These are phyloP conservation scores for Phyllosticta citriasiana DNA, from an alignment of 2,329 filamentous ascomycete genomes.

Conservation along the genomic window DNA sequence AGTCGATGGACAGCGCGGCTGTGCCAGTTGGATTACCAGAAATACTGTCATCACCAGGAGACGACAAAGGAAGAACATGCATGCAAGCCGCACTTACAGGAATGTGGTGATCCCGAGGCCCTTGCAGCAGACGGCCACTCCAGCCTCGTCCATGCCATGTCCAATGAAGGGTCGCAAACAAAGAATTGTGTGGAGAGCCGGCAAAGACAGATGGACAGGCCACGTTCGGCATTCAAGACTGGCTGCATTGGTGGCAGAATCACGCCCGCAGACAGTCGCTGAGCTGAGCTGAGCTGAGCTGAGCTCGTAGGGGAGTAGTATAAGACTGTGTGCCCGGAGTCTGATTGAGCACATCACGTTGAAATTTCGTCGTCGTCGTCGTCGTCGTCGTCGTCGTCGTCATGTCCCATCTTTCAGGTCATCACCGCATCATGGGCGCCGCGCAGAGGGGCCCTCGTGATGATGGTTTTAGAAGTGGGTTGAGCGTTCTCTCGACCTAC, in stretches of 20 bases:
- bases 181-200: neutral
- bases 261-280: neutral
- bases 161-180: neutral
- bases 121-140: neutral
- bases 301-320: too few species aligned
- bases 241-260: neutral
- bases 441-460: constrained; percentile 55
- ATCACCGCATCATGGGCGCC: constrained; percentile 57
- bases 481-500: constrained; percentile 57
- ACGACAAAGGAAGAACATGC: neutral
- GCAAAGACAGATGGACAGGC: neutral
- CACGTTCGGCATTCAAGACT: neutral
- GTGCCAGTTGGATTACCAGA: constrained; percentile 43
- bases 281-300: neutral
- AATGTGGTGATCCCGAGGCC: neutral
- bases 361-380: neutral
- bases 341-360: too few species aligned
- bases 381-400: neutral
- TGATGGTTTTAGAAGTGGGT: constrained; percentile 72
- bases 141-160: neutral
- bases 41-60: constrained; percentile 18
- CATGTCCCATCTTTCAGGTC: constrained; percentile 57
- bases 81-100: neutral
- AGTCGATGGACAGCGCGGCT: constrained; percentile 28
- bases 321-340: too few species aligned